Conservation (phyloP, 1,139 yeast species). For the Sugiyamaella grinbergsii region DNA sequence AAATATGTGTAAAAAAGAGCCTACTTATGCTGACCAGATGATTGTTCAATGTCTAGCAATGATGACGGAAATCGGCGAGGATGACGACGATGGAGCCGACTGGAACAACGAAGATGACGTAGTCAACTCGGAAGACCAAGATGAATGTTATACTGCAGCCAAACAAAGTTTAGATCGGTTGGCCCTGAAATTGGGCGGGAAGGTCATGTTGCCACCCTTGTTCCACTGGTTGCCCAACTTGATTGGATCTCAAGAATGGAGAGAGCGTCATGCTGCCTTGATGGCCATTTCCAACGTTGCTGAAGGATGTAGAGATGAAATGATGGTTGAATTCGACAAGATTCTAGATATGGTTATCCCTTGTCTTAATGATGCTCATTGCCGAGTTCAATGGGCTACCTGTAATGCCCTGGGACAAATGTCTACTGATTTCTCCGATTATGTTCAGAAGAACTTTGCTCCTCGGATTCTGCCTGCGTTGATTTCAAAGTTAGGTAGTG, state of each 20-base stretch:
- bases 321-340: conserved; percentile 78
- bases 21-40: conserved; percentile 68
- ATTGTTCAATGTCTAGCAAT: conserved; percentile 74
- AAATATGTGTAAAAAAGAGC: conserved; percentile 85
- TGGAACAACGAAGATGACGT: conserved; percentile 86
- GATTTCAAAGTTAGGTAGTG: conserved; percentile 71
- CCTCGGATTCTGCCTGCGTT: conserved; percentile 82
- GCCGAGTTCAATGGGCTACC: conserved; percentile 95
- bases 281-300: conserved; percentile 98
- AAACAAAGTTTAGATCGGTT: conserved; percentile 92
- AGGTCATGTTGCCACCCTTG: conserved; percentile 77
- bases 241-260: conserved; percentile 78
- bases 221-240: conserved; percentile 85
- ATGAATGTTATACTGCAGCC: conserved; percentile 86
- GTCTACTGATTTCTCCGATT: conserved; percentile 95
- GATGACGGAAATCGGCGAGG: conserved; percentile 92
- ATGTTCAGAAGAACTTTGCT: conserved; percentile 80
- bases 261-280: conserved; percentile 93
- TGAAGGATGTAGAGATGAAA: conserved; percentile 92
- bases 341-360: conserved; percentile 85
- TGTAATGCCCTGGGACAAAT: conserved; percentile 97
- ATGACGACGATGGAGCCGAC: conserved; percentile 76
- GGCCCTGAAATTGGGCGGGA: conserved; percentile 80
- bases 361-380: conserved; percentile 75
- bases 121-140: conserved; percentile 80